Evolutionary conservation across 2,329 filamentous ascomycete species (phyloP), one percentile per base, ranked within the genome.

Genomic region (Aureobasidium vineae): DNA sequence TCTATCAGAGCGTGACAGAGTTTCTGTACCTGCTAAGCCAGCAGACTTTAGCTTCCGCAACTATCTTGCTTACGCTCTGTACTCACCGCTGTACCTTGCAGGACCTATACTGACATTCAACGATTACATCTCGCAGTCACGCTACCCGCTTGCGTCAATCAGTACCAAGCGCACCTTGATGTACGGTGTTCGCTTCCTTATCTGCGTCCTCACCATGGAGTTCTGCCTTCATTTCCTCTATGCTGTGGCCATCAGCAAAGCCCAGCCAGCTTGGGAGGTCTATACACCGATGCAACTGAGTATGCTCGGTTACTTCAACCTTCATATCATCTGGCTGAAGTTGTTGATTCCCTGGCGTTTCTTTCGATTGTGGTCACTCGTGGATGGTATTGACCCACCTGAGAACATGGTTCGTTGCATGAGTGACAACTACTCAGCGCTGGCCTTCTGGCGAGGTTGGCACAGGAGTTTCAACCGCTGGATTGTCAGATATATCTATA

Each of bases 331-430:
- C 77, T 99, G 96, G 96, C 84, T 99, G 54, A 99, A 99, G 77
- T 87, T 99, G 1, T 87, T 99, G 5, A 86, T 99, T 8, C 95
- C 95, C 0, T 99, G 94, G 93, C 90, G 95, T n/a, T 89, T 98
- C 77, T 98, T 98, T 85, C 90, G 96, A 5, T 86, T 99, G n/a
- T 99, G 95, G 95, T 84, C 91, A 0, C 84, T 99, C 4, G 75
- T 93, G 19, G 95, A 99, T 76, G 91, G 91, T 68, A 87, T 99
- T 71, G 95, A 99, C 74, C 92, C 95, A 0, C 94, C 95, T 0
- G 95, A 99, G 79, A 99, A 99, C 80, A 97, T 99, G 92, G 86
- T 97, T 65, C 90, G 95, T 71, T 99, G 96, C 78, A 92, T 97
- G 79, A 93, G 88, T 74, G 88, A 99, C 81, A 98, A 98, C 77